Evolutionary conservation across 306 rosid genomes (phyloP).

Genomic region (Boehmeria nivea): DNA sequence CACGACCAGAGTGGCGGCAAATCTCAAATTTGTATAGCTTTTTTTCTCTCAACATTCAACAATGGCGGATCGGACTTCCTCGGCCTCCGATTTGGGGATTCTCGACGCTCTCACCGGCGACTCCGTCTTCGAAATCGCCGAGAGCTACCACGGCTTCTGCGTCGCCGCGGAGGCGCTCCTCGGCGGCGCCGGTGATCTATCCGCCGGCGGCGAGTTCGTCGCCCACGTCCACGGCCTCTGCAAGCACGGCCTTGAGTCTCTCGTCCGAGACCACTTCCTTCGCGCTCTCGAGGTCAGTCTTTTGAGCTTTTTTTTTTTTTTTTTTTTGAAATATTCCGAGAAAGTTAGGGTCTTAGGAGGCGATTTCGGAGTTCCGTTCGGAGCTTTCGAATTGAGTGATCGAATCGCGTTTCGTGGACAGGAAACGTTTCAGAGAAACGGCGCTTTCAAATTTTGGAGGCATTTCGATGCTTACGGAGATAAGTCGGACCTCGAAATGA

Average conservation of each 20-base stretch:
- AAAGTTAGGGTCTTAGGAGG: background rate
- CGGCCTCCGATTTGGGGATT: constrained; percentile 33
- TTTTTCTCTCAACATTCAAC: background rate
- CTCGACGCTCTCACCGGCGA: constrained; percentile 43
- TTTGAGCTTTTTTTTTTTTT: background rate
- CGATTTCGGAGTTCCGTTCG: background rate
- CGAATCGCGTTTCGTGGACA: constrained; percentile 15
- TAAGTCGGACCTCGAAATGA: constrained; percentile 25
- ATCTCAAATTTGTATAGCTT: background rate
- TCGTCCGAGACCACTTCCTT: constrained; percentile 68
- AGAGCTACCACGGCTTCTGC: constrained; percentile 56
- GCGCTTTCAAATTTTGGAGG: constrained; percentile 73
- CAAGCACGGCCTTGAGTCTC: constrained; percentile 59
- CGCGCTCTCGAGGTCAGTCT: constrained; percentile 52
- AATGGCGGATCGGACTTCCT: constrained; percentile 39
- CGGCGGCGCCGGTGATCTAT: constrained; percentile 49
- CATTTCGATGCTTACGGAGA: constrained; percentile 55
- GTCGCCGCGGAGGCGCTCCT: constrained; percentile 48
- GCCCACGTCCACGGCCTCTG: constrained; percentile 57
- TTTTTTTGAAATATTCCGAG: background rate
- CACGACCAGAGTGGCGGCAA: constrained; percentile 15
- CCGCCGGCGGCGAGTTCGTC: constrained; percentile 49
- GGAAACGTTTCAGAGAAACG: constrained; percentile 70
- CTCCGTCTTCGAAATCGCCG: constrained; percentile 35
- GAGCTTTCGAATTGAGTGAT: background rate